These are phyloP conservation scores for Alloteropsis angusta DNA, from an alignment of 202 grass and related monocot genomes.

Conservation along the genomic window DNA sequence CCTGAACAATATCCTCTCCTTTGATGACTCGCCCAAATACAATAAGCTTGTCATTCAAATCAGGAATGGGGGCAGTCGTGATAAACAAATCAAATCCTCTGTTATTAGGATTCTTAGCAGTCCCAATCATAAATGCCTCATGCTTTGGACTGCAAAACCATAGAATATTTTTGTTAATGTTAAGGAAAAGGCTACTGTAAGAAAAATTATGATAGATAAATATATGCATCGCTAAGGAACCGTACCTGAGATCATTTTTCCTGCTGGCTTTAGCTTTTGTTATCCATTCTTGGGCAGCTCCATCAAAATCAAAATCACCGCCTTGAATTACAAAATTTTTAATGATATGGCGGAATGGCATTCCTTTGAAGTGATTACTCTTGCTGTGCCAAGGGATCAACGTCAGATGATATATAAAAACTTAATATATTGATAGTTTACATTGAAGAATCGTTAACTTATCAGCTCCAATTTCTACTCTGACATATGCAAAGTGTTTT, in stretches of 20 bases:
- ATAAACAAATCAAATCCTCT: constrained; percentile 98
- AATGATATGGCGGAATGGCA: constrained; percentile 88
- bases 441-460: constrained; percentile 14
- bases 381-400: constrained; percentile 44
- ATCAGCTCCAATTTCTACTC: neutral
- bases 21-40: constrained; percentile 82
- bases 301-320: constrained; percentile 65
- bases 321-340: constrained; percentile 96
- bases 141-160: constrained; percentile 67
- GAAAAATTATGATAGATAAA: constrained; percentile 1
- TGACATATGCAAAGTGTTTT: neutral
- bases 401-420: constrained; percentile 14
- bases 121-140: constrained; percentile 90
- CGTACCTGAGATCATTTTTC: constrained; percentile 70
- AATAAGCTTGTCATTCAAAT: constrained; percentile 84
- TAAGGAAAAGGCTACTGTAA: neutral
- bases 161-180: neutral
- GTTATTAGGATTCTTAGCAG: constrained; percentile 52
- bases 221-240: constrained; percentile 7
- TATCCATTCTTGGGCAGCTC: constrained; percentile 78
- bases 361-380: constrained; percentile 84
- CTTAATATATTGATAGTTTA: neutral
- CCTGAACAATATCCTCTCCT: constrained; percentile 94
- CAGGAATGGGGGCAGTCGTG: constrained; percentile 84
- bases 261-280: constrained; percentile 67